Base-by-base conservation (phyloP, 1,139 yeast species). In the Diutina siamensis region DNA sequence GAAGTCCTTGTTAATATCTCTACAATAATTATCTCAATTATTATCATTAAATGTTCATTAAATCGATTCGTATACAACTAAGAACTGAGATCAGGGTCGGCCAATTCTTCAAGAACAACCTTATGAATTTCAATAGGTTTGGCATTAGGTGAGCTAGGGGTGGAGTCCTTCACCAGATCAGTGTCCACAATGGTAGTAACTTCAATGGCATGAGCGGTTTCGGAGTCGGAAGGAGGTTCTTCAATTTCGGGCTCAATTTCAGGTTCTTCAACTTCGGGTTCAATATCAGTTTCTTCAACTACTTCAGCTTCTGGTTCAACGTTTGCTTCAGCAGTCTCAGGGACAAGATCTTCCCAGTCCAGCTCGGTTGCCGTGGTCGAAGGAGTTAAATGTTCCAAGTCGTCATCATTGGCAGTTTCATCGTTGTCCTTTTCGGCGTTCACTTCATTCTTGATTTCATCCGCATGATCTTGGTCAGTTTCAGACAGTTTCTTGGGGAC, bases 71-170 rank as follows among this genome's bases (percentile, higher is more conserved):
- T 15, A 7, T 31, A 15, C 9, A 18, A 38, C 15, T 38, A 38
- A 25, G 17, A 25, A 17, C 32, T 25, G 15, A 38, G 12, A 15
- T 38, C 42, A 8, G 42, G 31, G 13, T 38, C 42, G 3, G n/a
- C 42, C 4, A 38, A n/a, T 8, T 38, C 42, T 25, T 38, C 42
- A n/a, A 38, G 42, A 17, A 25, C 15, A 2, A 38, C 42, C 15
- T 25, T 25, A 25, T 25, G 42, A 5, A 38, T 32, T 25, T 21
- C 32, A 10, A 38, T 25, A 9, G 42, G 42, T 25, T 38, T 38
- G 13, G 22, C 32, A 25, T 38, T 38, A 5, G 42, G 42, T 3
- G 36, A 34, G 5, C 4, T 13, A 4, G 15, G 34, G 15, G 4
- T 13, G 8, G 13, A n/a, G n/a, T 8, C n/a, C 34, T 31, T 31